These are phyloP conservation scores for Pseudomonodictys pantanalensis DNA, from an alignment of 495 filamentous ascomycete species.

Conservation along the genomic window DNA sequence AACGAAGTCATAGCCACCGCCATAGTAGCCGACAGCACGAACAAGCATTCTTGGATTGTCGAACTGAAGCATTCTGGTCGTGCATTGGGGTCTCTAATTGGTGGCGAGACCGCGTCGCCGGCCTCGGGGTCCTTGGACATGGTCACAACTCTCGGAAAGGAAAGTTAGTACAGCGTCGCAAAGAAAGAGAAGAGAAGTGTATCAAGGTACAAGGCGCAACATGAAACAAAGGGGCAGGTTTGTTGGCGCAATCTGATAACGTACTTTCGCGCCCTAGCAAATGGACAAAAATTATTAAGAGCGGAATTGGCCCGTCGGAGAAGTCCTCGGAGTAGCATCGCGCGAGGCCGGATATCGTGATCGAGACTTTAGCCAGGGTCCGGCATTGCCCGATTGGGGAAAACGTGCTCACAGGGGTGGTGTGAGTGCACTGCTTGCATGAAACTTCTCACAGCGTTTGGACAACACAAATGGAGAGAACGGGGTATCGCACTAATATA, in stretches of 20 bases:
- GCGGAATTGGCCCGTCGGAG: neutral
- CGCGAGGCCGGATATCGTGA: neutral
- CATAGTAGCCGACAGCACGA: constrained; percentile 66
- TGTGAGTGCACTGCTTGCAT: too few species aligned
- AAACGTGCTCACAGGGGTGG: neutral
- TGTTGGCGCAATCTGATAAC: neutral
- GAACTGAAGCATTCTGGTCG: constrained; percentile 60
- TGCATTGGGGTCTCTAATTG: constrained; percentile 28
- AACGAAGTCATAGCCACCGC: constrained; percentile 65
- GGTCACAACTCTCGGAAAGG: neutral
- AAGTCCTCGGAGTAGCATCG: neutral
- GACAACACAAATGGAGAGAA: too few species aligned
- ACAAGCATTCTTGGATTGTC: constrained; percentile 62
- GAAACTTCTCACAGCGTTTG: too few species aligned
- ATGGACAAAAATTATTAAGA: constrained; percentile 3
- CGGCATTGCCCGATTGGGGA: neutral
- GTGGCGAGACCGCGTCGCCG: neutral
- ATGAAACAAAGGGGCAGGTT: neutral
- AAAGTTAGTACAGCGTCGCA: neutral
- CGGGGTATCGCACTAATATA: neutral
- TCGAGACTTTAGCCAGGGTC: neutral
- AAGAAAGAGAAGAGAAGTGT: neutral
- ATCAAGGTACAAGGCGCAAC: neutral
- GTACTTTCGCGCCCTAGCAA: neutral
- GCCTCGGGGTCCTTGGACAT: neutral